Evolutionary conservation across 768 basidiomycete genomes (phyloP).

Genomic region (Tricholoma terreum): DNA sequence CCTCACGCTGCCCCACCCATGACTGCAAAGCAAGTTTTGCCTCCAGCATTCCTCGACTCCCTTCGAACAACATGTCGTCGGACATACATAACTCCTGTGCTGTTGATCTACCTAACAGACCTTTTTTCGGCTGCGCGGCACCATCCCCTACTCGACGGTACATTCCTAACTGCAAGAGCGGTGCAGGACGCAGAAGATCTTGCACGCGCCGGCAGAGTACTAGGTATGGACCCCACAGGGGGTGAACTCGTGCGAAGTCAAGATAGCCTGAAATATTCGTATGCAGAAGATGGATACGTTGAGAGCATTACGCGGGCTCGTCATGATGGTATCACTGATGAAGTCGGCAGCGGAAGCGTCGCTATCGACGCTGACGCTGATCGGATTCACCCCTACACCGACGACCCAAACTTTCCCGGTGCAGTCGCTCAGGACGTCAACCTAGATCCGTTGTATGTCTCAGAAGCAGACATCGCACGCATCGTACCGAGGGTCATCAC

Average conservation of each 20-base stretch:
- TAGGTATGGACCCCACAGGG: constrained; percentile 60
- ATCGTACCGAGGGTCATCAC: constrained; percentile 71
- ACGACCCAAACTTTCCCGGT: neutral
- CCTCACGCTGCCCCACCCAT: constrained; percentile 17
- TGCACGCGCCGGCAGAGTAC: constrained; percentile 60
- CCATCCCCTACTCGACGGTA: constrained; percentile 65
- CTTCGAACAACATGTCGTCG: constrained; percentile 30
- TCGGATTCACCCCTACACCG: constrained; percentile 3
- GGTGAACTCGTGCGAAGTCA: constrained; percentile 41
- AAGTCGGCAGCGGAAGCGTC: constrained; percentile 14
- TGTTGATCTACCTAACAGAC: constrained; percentile 68
- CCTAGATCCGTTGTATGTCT: constrained; percentile 51
- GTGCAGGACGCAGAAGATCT: constrained; percentile 66
- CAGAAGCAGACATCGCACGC: constrained; percentile 72
- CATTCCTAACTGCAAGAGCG: constrained; percentile 58
- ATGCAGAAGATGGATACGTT: constrained; percentile 2
- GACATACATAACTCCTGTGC: constrained; percentile 46
- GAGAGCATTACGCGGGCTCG: constrained; percentile 1
- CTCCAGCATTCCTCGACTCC: constrained; percentile 27
- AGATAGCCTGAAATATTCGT: neutral
- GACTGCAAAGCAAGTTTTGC: constrained; percentile 26
- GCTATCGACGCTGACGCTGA: constrained; percentile 10
- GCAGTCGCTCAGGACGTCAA: neutral
- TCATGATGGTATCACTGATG: constrained; percentile 12
- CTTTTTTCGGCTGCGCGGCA: constrained; percentile 74